Percentiles rank a stretch among this genome's conserved stretches.
Conservation (phyloP, 176 grass and related monocot genomes). For the Hordeum marinum region DNA sequence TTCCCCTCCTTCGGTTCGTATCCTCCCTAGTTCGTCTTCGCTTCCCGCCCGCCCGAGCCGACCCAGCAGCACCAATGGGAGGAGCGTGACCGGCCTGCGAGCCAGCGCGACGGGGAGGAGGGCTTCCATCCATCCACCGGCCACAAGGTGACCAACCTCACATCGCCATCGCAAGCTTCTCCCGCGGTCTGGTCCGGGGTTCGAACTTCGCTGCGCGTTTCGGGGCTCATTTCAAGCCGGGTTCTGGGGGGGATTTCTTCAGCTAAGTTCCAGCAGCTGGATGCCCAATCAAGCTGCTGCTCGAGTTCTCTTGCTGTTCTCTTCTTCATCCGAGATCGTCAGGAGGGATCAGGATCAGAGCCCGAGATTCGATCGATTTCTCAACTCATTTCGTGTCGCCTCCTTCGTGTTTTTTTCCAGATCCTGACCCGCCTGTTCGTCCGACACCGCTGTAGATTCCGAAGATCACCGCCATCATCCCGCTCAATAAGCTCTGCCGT, state of each 20-base stretch:
- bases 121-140: background rate
- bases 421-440: constrained; percentile 28
- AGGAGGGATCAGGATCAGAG: background rate
- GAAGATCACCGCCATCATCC: background rate
- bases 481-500: background rate
- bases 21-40: constrained; percentile 21
- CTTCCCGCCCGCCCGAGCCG: constrained; percentile 44
- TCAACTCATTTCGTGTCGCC: background rate
- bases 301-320: background rate
- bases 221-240: too few relatives aligned
- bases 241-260: background rate
- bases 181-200: too few relatives aligned
- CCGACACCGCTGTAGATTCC: background rate
- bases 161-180: background rate
- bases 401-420: background rate
- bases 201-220: background rate
- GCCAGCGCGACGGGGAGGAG: background rate
- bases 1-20: background rate
- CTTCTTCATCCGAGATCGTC: background rate
- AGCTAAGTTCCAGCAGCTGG: background rate
- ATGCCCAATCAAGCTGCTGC: background rate
- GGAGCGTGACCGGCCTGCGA: background rate
- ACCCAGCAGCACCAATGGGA: background rate
- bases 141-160: constrained; percentile 4
- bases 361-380: background rate